Evolutionary conservation across 1,284 basidiomycete genomes (phyloP), one percentile per base, ranked within the genome.

Genomic region (Puccinia coronata): DNA sequence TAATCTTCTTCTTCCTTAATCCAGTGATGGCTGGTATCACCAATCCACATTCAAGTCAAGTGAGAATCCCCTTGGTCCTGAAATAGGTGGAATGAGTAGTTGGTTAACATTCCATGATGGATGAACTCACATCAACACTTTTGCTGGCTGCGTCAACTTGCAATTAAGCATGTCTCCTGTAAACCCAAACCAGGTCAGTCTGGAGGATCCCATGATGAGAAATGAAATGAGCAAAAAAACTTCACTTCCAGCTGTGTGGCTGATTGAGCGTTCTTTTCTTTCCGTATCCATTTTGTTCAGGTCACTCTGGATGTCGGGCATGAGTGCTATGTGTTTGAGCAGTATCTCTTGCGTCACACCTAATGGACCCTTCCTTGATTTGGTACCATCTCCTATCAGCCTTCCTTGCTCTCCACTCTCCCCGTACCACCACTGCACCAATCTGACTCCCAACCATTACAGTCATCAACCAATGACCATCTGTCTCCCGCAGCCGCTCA

Each of bases 311-410:
- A 89, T 82, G 85, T 98, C 31, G 96, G 96, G 73, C 96, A 98
- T 86, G 96, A 98, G 86, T 92, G 98, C 53, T 98, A 98, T 87
- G 94, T 95, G 34, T 96, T 97, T 85, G 95, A 97, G 87, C 92
- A 92, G 86, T 95, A 94, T 86, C 91, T 89, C 16, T 59, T 57
- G 65, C 70, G 76, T 82, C 75, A 23, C 78, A 76, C 49, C 53
- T 67, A 28, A 75, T 78, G 31, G 78, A 83, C 59, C 82, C 71
- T 36, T 61, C 51, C 25, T 84, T 83, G 49, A 81, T 82, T 39
- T 87, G 87, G 87, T 87, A 83, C 92, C 83, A 92, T 91, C 90
- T 71, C 90, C 90, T 59, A 89, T 90, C 25, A 92, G 91, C n/a
- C 89, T 89, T 36, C 89, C 91, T 71, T 82, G 83, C 63, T 83